These are phyloP conservation scores for Xylaria scruposa DNA, from an alignment of 495 filamentous ascomycete species.

Conservation along the genomic window DNA sequence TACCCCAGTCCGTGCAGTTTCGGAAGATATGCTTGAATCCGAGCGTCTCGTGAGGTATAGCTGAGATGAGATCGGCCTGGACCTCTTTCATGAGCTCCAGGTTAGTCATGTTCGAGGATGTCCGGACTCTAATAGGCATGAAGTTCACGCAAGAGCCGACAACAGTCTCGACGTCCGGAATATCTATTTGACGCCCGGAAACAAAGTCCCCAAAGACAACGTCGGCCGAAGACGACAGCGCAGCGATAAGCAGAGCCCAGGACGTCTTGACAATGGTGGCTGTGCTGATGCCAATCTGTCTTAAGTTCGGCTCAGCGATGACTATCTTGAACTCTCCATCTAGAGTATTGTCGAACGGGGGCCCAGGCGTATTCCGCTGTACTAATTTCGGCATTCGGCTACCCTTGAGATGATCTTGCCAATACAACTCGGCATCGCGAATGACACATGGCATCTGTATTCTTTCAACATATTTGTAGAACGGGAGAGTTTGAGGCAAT, in stretches of 20 bases:
- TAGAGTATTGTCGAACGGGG: neutral
- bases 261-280: slow-evolving; percentile 5
- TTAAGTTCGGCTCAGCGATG: neutral
- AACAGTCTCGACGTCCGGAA: neutral
- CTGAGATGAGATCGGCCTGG: slow-evolving; percentile 3
- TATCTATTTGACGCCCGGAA: neutral
- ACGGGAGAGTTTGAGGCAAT: slow-evolving; percentile 1
- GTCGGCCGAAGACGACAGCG: neutral
- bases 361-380: neutral
- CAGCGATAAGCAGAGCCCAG: neutral
- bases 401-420: slow-evolving; percentile 1
- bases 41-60: slow-evolving; percentile 5
- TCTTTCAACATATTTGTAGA: neutral
- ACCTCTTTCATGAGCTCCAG: slow-evolving; percentile 3
- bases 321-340: neutral
- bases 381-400: neutral
- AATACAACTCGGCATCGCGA: slow-evolving; percentile 7
- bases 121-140: neutral
- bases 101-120: neutral
- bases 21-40: neutral
- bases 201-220: neutral
- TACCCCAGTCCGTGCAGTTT: neutral
- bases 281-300: slow-evolving; percentile 1
- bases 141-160: slow-evolving; percentile 1
- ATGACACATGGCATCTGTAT: neutral